These are phyloP conservation scores for Nannizziopsis arthrosporioides DNA, from an alignment of 2,329 filamentous ascomycete genomes.

Conservation along the genomic window DNA sequence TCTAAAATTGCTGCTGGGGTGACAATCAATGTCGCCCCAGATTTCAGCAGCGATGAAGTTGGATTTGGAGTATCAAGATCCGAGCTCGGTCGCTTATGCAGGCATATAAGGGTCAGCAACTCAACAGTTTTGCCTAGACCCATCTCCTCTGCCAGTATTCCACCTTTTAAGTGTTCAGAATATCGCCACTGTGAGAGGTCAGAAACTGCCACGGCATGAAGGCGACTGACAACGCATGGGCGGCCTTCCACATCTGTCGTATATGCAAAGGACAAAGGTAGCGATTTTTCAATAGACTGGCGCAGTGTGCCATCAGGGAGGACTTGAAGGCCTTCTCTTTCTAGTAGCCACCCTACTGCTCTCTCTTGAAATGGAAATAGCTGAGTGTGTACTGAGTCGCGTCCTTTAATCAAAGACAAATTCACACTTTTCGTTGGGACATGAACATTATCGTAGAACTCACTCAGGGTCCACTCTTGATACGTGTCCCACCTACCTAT, in stretches of 20 bases:
- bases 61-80: slow-evolving; percentile 15
- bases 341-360: slow-evolving; percentile 37
- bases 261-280: slow-evolving; percentile 32
- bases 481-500: background rate
- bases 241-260: slow-evolving; percentile 30
- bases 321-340: slow-evolving; percentile 32
- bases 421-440: slow-evolving; percentile 28
- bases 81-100: slow-evolving; percentile 25
- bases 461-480: slow-evolving; percentile 18
- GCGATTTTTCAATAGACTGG: slow-evolving; percentile 11
- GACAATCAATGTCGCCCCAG: slow-evolving; percentile 50
- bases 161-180: slow-evolving; percentile 28
- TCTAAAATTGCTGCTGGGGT: slow-evolving; percentile 50
- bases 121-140: slow-evolving; percentile 42
- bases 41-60: slow-evolving; percentile 24
- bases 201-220: slow-evolving; percentile 31
- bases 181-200: slow-evolving; percentile 27
- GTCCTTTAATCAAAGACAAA: slow-evolving; percentile 27
- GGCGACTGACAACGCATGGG: slow-evolving; percentile 31
- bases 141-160: slow-evolving; percentile 42
- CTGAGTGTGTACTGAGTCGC: slow-evolving; percentile 26
- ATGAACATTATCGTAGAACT: slow-evolving; percentile 40
- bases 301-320: slow-evolving; percentile 24
- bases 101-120: slow-evolving; percentile 36
- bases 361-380: slow-evolving; percentile 41